Percentiles rank a stretch among this genome's conserved stretches.
phyloP scores from a whole-genome alignment of 306 rosid genomes.

The Pachyrhizus erosus region DNA sequence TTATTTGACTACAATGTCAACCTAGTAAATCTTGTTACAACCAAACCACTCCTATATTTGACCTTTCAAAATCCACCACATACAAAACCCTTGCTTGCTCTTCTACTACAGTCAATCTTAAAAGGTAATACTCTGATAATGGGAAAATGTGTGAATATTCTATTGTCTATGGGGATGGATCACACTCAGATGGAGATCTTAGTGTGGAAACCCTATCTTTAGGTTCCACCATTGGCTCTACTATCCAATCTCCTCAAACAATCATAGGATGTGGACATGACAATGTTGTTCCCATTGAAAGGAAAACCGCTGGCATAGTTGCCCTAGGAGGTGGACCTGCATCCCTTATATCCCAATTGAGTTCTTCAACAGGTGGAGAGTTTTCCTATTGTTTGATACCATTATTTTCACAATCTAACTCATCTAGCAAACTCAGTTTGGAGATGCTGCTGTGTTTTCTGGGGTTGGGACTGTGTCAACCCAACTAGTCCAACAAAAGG shows the following conservation, averaged over 20 bases:
- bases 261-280: neutral
- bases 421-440: neutral
- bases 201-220: conserved; percentile 45
- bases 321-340: neutral
- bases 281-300: conserved; percentile 42
- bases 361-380: conserved; percentile 17
- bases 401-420: neutral
- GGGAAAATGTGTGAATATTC: too few relatives aligned
- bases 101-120: neutral
- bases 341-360: neutral
- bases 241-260: neutral
- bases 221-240: neutral
- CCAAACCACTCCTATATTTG: conserved; percentile 48
- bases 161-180: too few relatives aligned
- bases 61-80: conserved; percentile 50
- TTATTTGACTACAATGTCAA: conserved; percentile 61
- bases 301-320: neutral
- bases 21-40: conserved; percentile 54
- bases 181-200: conserved; percentile 29
- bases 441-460: conserved; percentile 34
- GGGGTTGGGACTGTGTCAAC: conserved; percentile 25
- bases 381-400: conserved; percentile 68
- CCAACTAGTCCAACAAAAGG: neutral
- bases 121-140: too few relatives aligned
- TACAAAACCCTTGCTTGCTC: conserved; percentile 16